Evolutionary conservation across 495 filamentous ascomycete genomes (phyloP), one percentile per base, ranked within the genome.

Genomic region (Sordaria brevicollis): DNA sequence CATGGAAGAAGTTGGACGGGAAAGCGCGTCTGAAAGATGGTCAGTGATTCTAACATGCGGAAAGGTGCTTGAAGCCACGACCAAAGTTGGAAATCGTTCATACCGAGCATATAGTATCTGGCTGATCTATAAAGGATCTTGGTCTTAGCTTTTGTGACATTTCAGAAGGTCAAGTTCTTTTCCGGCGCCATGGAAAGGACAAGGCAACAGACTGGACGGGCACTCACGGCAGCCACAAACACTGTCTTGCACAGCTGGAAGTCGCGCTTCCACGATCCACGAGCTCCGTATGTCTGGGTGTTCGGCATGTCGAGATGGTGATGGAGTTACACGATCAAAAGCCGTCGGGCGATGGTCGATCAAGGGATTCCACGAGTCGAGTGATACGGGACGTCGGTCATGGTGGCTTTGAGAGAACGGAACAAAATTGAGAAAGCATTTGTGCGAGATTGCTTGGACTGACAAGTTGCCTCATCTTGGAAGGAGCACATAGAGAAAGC

Each of bases 81-180:
- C 49, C 49, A 3, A 62, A 62, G 10, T n/a, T 15, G 3, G 5
- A 15, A 13, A 35, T 29, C 8, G 11, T 35, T 29, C 54, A 3
- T 65, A 77, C 76, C 74, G 73, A 33, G 71, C 70, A 41, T 72
- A 76, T 5, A 77, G 54, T 13, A 77, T 68, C 43, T 77, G 74
- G 35, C 76, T 77, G 66, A 74, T 43, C 74, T 71, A 7, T 65
- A 38, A 65, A 69, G 37, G 70, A 66, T 36, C 1, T 29, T 49
- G 17, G 33, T 31, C 8, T 8, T 25, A 19, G 36, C 21, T 37
- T 35, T 6, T 5, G 11, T 5, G 4, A 19, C 4, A n/a, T 11
- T 17, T 41, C 4, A 35, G 29, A 35, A 43, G 35, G 13, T 62
- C 49, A 13, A 33, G 2, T 8, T n/a, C n/a, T n/a, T 62, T 57